A percentile compares a stretch with the other conserved stretches of the same genome.
Evolutionary conservation across 306 rosid genomes (phyloP).

Genomic region (Begonia peltatifolia): DNA sequence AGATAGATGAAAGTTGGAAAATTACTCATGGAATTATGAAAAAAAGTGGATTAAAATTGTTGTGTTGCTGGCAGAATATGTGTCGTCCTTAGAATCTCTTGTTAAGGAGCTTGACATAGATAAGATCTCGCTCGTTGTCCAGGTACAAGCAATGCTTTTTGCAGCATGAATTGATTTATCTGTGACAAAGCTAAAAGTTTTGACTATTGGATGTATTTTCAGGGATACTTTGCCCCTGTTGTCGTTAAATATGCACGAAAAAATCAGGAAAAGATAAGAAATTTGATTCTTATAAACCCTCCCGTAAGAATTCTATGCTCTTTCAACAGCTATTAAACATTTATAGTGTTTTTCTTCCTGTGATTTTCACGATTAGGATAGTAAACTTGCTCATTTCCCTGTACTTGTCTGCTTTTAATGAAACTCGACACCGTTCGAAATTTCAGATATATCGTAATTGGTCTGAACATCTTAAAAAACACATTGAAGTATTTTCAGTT

Average conservation of each 20-base stretch:
- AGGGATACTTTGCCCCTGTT: slow-evolving; percentile 83
- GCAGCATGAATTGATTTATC: not conserved
- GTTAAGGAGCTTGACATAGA: slow-evolving; percentile 32
- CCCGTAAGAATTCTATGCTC: slow-evolving; percentile 30
- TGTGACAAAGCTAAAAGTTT: not conserved
- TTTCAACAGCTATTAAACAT: not conserved
- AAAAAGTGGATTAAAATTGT: too few relatives aligned
- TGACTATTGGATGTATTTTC: slow-evolving; percentile 15
- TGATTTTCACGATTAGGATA: not conserved
- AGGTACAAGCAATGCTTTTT: slow-evolving; percentile 22
- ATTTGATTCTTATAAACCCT: slow-evolving; percentile 66
- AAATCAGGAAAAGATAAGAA: slow-evolving; percentile 52
- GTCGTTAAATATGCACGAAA: slow-evolving; percentile 56
- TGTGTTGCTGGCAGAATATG: slow-evolving; percentile 37
- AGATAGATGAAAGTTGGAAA: too few relatives aligned
- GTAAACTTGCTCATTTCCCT: too few relatives aligned
- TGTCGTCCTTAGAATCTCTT: slow-evolving; percentile 56
- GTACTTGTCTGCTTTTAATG: too few relatives aligned
- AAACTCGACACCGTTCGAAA: too few relatives aligned
- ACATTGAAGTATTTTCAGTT: too few relatives aligned
- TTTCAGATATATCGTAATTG: too few relatives aligned
- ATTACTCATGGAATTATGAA: too few relatives aligned
- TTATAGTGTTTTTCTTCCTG: slow-evolving; percentile 4
- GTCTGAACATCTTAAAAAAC: too few relatives aligned
- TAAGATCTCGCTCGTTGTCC: slow-evolving; percentile 74